These are phyloP conservation scores for Kentomonas sorsogonicus DNA, from an alignment of 208 protist genomes.

Conservation along the genomic window DNA sequence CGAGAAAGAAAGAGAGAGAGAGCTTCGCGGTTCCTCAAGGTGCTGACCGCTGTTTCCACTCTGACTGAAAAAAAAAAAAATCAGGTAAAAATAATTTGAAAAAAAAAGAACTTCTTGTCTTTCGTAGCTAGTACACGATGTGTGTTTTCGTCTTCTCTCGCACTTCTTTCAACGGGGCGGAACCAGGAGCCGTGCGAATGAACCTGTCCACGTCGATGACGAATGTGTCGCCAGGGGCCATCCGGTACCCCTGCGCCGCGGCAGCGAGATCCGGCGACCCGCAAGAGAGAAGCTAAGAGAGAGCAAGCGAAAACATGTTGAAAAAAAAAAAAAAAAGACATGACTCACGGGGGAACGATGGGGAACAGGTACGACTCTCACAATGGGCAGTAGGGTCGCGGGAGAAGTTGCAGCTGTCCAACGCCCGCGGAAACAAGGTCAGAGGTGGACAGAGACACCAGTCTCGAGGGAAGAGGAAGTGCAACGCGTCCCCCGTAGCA, in stretches of 20 bases:
- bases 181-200: too few relatives aligned
- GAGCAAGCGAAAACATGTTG: neutral
- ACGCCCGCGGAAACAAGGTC: neutral
- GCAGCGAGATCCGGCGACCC: too few relatives aligned
- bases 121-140: neutral
- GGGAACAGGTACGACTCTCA: too few relatives aligned
- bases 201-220: too few relatives aligned
- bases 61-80: constrained; percentile 3
- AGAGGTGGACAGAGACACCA: neutral
- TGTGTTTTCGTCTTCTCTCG: too few relatives aligned
- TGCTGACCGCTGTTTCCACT: neutral
- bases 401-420: neutral
- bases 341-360: neutral
- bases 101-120: neutral
- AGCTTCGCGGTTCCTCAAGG: neutral
- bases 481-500: neutral
- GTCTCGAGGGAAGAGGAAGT: neutral
- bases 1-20: neutral
- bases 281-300: too few relatives aligned
- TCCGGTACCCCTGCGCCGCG: too few relatives aligned
- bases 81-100: too few relatives aligned
- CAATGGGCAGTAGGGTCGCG: too few relatives aligned
- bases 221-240: too few relatives aligned
- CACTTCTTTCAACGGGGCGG: too few relatives aligned
- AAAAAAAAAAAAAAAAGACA: constrained; percentile 8